phyloP scores from a whole-genome alignment of 106 monocot species.

The Ottelia alismoides region DNA sequence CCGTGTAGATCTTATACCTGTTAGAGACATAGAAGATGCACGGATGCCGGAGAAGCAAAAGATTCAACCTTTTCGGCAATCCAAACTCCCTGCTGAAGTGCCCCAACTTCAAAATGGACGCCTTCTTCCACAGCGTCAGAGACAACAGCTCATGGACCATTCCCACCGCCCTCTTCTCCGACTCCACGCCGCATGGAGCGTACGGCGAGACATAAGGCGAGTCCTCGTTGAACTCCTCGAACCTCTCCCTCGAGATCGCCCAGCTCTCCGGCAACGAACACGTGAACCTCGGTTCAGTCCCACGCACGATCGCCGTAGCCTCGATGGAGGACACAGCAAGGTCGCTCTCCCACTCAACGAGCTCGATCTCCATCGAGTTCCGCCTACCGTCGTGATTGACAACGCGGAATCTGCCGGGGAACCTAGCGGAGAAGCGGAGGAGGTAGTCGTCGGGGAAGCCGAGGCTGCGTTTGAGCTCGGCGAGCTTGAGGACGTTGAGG shows the following conservation, averaged over 20 bases:
- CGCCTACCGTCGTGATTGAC: slow-evolving; percentile 26
- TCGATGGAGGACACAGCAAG: slow-evolving; percentile 60
- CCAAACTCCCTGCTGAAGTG: slow-evolving; percentile 78
- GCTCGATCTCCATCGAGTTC: slow-evolving; percentile 80
- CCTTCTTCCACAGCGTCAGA: slow-evolving; percentile 82
- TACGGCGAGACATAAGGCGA: slow-evolving; percentile 73
- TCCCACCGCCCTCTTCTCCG: slow-evolving; percentile 58
- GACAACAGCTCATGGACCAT: slow-evolving; percentile 81
- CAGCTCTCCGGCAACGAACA: slow-evolving; percentile 56
- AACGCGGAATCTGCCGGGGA: slow-evolving; percentile 51
- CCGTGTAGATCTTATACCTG: slow-evolving; percentile 77
- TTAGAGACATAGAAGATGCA: slow-evolving; percentile 96
- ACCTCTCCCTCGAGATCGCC: slow-evolving; percentile 40
- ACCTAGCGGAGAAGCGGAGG: slow-evolving; percentile 36
- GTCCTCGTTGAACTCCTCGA: slow-evolving; percentile 47
- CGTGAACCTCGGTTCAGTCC: slow-evolving; percentile 25
- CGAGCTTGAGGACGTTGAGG: slow-evolving; percentile 57
- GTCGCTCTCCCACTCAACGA: slow-evolving; percentile 38
- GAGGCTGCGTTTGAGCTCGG: slow-evolving; percentile 51
- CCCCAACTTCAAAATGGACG: slow-evolving; percentile 75
- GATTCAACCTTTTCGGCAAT: slow-evolving; percentile 47
- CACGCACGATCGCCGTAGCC: slow-evolving; percentile 8
- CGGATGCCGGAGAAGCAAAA: slow-evolving; percentile 64
- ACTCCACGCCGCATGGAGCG: slow-evolving; percentile 5
- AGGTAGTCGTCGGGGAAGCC: slow-evolving; percentile 82